phyloP scores from a whole-genome alignment of 2,329 filamentous ascomycete species.

The Aspergillus amoenus region DNA sequence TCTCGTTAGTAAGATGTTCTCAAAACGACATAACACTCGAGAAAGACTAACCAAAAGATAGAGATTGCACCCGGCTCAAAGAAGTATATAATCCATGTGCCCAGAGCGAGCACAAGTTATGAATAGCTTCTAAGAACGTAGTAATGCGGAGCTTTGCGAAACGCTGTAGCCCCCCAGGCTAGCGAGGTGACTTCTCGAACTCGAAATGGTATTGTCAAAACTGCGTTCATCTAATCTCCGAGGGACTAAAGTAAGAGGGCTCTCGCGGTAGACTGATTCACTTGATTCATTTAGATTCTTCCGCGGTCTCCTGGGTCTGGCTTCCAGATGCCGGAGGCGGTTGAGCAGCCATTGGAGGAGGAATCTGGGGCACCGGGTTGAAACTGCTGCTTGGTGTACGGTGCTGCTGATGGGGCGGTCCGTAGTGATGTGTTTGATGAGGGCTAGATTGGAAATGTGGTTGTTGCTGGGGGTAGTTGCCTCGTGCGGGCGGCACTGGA shows the following conservation, averaged over 20 bases:
- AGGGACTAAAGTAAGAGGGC: conserved; percentile 6
- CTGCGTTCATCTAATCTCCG: conserved; percentile 1
- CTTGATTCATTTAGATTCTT: conserved; percentile 49
- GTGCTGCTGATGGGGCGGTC: conserved; percentile 52
- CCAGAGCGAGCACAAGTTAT: conserved; percentile 11
- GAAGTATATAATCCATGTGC: conserved; percentile 7
- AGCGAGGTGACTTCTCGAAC: conserved; percentile 6
- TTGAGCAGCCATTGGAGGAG: conserved; percentile 46
- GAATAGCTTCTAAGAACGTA: conserved; percentile 13
- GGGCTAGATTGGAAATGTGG: conserved; percentile 67
- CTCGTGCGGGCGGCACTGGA: conserved; percentile 60
- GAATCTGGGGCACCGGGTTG: conserved; percentile 48
- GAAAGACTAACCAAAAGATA: conserved; percentile 11
- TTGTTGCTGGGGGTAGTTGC: conserved; percentile 59
- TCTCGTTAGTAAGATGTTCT: conserved; percentile 1
- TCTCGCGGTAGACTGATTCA: conserved; percentile 2
- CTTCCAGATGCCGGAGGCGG: conserved; percentile 34
- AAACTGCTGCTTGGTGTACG: conserved; percentile 57
- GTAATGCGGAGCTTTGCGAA: conserved; percentile 1
- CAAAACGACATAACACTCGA: background rate
- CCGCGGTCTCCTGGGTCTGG: conserved; percentile 43
- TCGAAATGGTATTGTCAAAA: conserved; percentile 7
- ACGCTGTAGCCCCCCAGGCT: conserved; percentile 3
- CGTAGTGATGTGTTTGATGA: conserved; percentile 62
- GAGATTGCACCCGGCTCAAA: conserved; percentile 5